Conservation (phyloP, 1,139 yeast genomes). For the Geotrichum europaeum region DNA sequence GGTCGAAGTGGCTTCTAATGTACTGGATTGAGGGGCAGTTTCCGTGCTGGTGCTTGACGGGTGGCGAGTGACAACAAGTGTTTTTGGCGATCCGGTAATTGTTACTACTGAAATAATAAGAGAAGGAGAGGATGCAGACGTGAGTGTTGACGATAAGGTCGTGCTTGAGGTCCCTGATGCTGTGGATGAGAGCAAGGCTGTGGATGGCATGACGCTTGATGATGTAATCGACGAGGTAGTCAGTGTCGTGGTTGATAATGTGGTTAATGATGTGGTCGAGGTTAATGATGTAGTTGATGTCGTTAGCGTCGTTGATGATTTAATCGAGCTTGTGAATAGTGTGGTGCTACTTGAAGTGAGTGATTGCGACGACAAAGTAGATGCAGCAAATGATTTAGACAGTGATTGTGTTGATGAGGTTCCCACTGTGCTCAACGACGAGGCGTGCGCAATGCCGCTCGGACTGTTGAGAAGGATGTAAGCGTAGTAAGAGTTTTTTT, state of each 20-base stretch:
- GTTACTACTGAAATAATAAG: constrained; percentile 22
- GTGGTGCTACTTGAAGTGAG: neutral
- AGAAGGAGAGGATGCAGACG: constrained; percentile 13
- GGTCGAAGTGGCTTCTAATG: neutral
- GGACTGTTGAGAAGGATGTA: constrained; percentile 40
- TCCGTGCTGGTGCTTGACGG: constrained; percentile 13
- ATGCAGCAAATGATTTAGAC: neutral
- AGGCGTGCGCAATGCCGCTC: constrained; percentile 26
- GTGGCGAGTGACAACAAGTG: constrained; percentile 18
- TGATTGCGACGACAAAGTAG: neutral
- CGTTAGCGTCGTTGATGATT: constrained; percentile 3
- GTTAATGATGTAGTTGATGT: constrained; percentile 6
- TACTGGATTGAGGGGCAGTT: neutral
- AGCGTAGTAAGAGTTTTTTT: constrained; percentile 37
- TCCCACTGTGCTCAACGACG: constrained; percentile 2
- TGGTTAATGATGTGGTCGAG: neutral
- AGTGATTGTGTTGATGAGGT: neutral
- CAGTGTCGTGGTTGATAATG: constrained; percentile 8
- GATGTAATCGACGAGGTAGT: constrained; percentile 13
- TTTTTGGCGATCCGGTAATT: constrained; percentile 23
- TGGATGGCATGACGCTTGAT: constrained; percentile 16
- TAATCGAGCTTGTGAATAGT: neutral
- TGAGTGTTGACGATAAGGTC: constrained; percentile 9
- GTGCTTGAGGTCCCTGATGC: constrained; percentile 16
- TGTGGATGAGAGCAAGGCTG: constrained; percentile 18